Evolutionary conservation across 148 eudicot genomes (phyloP), one percentile per base, ranked within the genome.

Genomic region (Euryodendron excelsum): DNA sequence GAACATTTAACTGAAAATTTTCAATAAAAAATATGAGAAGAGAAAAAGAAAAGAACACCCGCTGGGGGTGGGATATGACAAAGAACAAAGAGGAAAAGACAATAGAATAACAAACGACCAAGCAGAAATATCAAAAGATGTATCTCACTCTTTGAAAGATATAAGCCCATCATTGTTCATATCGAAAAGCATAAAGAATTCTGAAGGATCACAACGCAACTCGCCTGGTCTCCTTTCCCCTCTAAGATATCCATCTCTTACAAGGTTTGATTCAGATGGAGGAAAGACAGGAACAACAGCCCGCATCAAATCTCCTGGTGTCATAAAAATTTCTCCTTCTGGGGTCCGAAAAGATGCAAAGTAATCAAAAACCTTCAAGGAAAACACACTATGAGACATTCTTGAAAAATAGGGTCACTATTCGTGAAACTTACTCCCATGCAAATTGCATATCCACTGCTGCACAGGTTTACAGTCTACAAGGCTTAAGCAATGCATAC

Each of bases 271-370:
- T 60, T 89, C 94, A 55, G 94, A 89, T 50, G 94, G 89, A 69
- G 92, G 94, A 36, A 90, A 90, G 64, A 90, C 92, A 28, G 90
- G 90, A 56, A 90, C 94, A 73, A 90, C 83, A 75, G 92, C 94
- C 25, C 94, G 84, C 94, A 90, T 90, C 70, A 90, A 61, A 89
- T 90, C 94, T 48, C 90, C 87, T 9, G 94, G 89, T 75, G 88
- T 89, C 94, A 90, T 89, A 55, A 89, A 79, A 52, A 87, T 25
- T 76, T 86, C 92, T 63, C 90, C 91, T 37, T 79, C 86, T 34
- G 83, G 58, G 59, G 79, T 80, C 41, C 70, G 81, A 72, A 79
- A 74, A 72, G 89, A 87, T 61, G 94, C 90, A 66, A 89, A 90
- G 82, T 90, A 90, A 78, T 90, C 88, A 56, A 87, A 90, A 62